Conservation (phyloP, 257 asterid genomes). For the Cynanchum wilfordii region DNA sequence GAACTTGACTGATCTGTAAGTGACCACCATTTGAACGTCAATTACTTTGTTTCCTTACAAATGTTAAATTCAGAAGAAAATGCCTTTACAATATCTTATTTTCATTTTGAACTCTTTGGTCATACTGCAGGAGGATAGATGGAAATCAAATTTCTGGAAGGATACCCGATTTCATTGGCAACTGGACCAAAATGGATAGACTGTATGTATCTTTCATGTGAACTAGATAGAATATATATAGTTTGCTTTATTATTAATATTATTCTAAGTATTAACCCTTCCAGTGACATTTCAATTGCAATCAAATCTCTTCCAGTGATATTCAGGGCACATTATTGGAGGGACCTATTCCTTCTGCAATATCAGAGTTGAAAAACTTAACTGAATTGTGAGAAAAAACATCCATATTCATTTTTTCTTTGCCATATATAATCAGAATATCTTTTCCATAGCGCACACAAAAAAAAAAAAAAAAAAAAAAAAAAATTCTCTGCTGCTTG, state of each 20-base stretch:
- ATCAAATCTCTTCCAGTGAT: conserved; percentile 45
- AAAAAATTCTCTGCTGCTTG: neutral
- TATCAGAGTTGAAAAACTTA: conserved; percentile 49
- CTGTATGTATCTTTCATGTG: conserved; percentile 46
- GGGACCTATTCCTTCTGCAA: conserved; percentile 64
- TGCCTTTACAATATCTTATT: neutral
- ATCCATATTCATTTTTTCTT: conserved; percentile 4
- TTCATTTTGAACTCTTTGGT: neutral
- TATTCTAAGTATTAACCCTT: neutral
- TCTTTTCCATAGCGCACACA: neutral
- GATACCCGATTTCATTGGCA: conserved; percentile 71
- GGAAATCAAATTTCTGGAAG: conserved; percentile 61
- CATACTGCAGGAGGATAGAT: conserved; percentile 78
- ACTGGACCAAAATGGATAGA: conserved; percentile 52
- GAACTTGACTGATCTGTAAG: conserved; percentile 88
- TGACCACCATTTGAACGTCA: conserved; percentile 10
- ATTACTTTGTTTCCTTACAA: neutral
- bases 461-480: no score
- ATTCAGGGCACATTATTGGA: conserved; percentile 75
- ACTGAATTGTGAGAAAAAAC: conserved; percentile 42
- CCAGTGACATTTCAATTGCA: conserved; percentile 1
- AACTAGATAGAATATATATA: neutral
- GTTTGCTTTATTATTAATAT: neutral
- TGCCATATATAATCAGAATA: neutral
- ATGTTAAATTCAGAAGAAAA: no score